Evolutionary conservation across 352 stramenopile species (phyloP), one percentile per base, ranked within the genome.

Genomic region (Thalassiosira mediterranea): DNA sequence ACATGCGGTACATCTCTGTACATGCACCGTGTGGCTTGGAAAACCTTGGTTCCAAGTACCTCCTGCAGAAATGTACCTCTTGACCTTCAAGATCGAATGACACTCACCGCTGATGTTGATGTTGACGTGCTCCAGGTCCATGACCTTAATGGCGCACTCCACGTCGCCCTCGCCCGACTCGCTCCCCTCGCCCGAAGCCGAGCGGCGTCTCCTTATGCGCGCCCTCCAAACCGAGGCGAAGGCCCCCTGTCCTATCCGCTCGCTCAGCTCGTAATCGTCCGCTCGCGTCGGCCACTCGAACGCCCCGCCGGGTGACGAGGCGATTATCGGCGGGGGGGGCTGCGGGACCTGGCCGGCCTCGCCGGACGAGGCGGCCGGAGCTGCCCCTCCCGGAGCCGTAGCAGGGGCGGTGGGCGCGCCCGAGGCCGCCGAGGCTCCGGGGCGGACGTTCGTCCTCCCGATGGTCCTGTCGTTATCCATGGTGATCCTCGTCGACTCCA

Each of bases 51-150:
- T 52, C 7, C n/a, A 23, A 17, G 8, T 42, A 42, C 34, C 34
- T 42, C 34, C 13, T 42, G 5, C 34, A 42, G 13, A 42, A 13
- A 13, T 13, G 13, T 13, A 42, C 34, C 34, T 13, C 5, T 13
- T 42, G 5, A 13, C 34, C 34, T 13, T 13, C 13, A 42, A 42
- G 13, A 42, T 13, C 5, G 34, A 13, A 13, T 42, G 34, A 42
- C 25, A 79, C 62, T 77, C 47, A 76, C 67, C 67, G 47, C 53
- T 70, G 21, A 93, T 77, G 71, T 92, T 98, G 19, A 95, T 97
- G 49, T 96, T 98, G 68, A 98, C 97, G 84, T 98, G 98, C 84
- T 99, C 97, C 29, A 99, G 89, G 86, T 99, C 97, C 90, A 99
- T 97, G 68, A 99, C 97, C 85, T 99, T 99, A 70, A 99, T 97